Base-by-base conservation (phyloP, 139 green algal genomes). In the Spirogloea muscicola region DNA sequence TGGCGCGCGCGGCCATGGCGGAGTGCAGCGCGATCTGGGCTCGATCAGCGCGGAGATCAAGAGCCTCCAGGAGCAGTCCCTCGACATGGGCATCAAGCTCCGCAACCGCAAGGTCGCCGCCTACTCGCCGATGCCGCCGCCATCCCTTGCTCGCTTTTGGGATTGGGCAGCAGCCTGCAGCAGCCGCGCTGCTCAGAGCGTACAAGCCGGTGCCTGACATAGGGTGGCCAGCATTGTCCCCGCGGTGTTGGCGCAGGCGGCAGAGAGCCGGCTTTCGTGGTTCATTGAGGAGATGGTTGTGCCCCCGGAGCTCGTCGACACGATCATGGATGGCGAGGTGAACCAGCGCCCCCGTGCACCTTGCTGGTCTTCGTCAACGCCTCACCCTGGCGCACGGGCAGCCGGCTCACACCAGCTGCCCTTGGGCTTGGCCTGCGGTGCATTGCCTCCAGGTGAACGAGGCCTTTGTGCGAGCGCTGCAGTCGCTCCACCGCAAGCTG, bases 211-310 rank as follows among this genome's bases (percentile, higher is more conserved):
- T n/a, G n/a, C n/a, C n/a, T n/a, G n/a, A n/a, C n/a, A n/a, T n/a
- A n/a, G n/a, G n/a, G n/a, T n/a, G n/a, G n/a, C n/a, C n/a, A n/a
- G n/a, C n/a, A n/a, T n/a, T n/a, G n/a, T n/a, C n/a, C n/a, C n/a
- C n/a, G n/a, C n/a, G n/a, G n/a, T n/a, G n/a, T n/a, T n/a, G n/a
- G 10, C 29, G 43, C 64, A 64, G 58, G 49, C 42, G 1, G 49
- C 70, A 16, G 77, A 89, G 51, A 63, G 55, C 25, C 42, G 68
- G 74, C 85, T 97, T 59, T 89, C 87, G 6, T 27, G 63, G 16
- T 96, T 98, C 69, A 79, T 98, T 3, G 87, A 96, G 68, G 79
- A 90, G 46, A 65, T 96, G 21, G 86, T 84, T 27, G 72, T 98
- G 25, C 79, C 88, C n/a, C 87, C 92, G 34, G 67, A 87, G 6